Evolutionary conservation across 169 alveolate species (phyloP).

Genomic region (Plasmodium relictum): DNA sequence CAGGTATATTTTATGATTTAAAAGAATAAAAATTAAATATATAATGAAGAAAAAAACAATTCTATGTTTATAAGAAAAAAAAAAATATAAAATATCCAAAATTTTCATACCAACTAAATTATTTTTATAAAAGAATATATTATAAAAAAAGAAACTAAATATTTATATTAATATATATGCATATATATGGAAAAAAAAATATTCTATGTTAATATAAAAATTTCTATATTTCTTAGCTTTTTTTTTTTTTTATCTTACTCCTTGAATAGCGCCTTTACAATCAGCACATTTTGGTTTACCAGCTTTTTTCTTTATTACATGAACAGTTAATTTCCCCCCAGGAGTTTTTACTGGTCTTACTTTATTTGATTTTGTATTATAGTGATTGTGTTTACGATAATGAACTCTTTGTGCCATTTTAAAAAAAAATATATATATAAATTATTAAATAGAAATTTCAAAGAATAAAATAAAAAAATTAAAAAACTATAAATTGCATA

Average conservation of each 20-base stretch:
- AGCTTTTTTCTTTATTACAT: conserved; percentile 84
- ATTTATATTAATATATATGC: not conserved
- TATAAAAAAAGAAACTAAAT: too few species aligned
- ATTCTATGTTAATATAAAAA: not conserved
- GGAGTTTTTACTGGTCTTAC: conserved; percentile 93
- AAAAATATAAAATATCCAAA: too few species aligned
- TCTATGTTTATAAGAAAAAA: too few species aligned
- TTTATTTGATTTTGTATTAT: conserved; percentile 91
- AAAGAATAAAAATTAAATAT: too few species aligned
- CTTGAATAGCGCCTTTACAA: conserved; percentile 84
- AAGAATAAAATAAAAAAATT: too few species aligned
- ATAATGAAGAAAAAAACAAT: too few species aligned
- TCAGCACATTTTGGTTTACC: conserved; percentile 89
- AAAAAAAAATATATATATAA: not conserved
- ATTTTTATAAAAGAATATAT: too few species aligned
- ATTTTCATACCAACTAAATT: too few species aligned
- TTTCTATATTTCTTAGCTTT: conserved; percentile 6
- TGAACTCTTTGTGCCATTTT: conserved; percentile 93
- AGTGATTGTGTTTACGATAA: conserved; percentile 89
- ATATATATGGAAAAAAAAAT: too few species aligned
- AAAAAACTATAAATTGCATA: too few species aligned
- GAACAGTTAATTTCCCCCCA: conserved; percentile 88
- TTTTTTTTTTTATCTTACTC: conserved; percentile 72
- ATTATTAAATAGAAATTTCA: too few species aligned
- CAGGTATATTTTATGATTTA: too few species aligned